phyloP scores from a whole-genome alignment of 148 eudicot genomes.

The Polygonum aviculare region DNA sequence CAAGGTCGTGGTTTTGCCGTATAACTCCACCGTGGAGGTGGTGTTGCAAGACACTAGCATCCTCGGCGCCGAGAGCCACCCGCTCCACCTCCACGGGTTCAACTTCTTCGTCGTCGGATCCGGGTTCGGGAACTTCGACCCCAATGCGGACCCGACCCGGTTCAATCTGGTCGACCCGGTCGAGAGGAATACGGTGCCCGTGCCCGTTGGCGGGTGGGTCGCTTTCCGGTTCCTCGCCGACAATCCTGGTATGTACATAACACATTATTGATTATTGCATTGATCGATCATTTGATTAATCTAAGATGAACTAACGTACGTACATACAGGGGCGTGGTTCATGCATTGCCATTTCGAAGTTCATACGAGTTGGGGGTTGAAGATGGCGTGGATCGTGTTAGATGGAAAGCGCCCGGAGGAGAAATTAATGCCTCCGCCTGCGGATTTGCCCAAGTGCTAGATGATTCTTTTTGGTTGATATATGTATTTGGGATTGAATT shows the following conservation, averaged over 20 bases:
- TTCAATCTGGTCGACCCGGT: conserved; percentile 57
- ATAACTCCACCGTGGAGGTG: conserved; percentile 45
- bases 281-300: too few species aligned
- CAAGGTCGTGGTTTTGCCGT: conserved; percentile 39
- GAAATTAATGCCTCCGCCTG: too few species aligned
- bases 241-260: conserved; percentile 38
- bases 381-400: too few species aligned
- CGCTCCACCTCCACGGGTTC: conserved; percentile 63
- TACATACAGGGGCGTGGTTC: too few species aligned
- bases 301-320: too few species aligned
- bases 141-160: conserved; percentile 36
- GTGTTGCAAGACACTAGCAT: conserved; percentile 63
- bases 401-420: too few species aligned
- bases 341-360: too few species aligned
- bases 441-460: too few species aligned
- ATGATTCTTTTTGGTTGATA: too few species aligned
- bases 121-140: conserved; percentile 53
- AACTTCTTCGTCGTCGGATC: conserved; percentile 58
- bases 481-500: too few species aligned
- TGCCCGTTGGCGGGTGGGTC: conserved; percentile 62
- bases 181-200: conserved; percentile 54
- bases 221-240: conserved; percentile 57
- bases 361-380: too few species aligned
- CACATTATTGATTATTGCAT: too few species aligned
- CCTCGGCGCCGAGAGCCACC: conserved; percentile 49